These are phyloP conservation scores for Letharia lupina DNA, from an alignment of 495 filamentous ascomycete species.

Conservation along the genomic window DNA sequence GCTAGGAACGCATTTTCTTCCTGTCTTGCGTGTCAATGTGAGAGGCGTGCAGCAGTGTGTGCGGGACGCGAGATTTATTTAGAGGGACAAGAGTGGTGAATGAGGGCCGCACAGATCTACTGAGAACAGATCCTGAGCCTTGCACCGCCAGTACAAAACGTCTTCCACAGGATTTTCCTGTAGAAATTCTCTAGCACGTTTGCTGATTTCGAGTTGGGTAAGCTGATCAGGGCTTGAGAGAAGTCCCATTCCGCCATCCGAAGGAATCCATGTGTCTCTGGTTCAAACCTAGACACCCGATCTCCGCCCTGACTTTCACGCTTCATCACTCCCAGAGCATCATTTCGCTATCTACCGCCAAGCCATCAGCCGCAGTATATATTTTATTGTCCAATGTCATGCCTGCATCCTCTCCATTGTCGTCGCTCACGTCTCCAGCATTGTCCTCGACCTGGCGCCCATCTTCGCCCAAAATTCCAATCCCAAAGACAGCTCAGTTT, in stretches of 20 bases:
- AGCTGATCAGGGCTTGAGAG: too few species aligned
- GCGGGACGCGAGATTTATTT: too few species aligned
- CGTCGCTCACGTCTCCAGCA: background rate
- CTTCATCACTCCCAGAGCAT: background rate
- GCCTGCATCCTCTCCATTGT: background rate
- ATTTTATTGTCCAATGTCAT: background rate
- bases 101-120: too few species aligned
- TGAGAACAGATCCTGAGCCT: too few species aligned
- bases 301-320: background rate
- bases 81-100: too few species aligned
- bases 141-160: too few species aligned
- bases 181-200: background rate
- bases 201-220: too few species aligned
- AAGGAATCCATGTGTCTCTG: too few species aligned
- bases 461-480: background rate
- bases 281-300: background rate
- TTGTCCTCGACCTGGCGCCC: background rate
- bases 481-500: background rate
- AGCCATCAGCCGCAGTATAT: background rate
- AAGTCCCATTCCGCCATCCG: too few species aligned
- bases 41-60: background rate
- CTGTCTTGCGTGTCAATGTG: background rate
- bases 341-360: background rate
- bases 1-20: constrained; percentile 35
- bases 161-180: background rate